These are phyloP conservation scores for Petasospora rhodanensis DNA, from an alignment of 1,139 yeast genomes.

Conservation along the genomic window DNA sequence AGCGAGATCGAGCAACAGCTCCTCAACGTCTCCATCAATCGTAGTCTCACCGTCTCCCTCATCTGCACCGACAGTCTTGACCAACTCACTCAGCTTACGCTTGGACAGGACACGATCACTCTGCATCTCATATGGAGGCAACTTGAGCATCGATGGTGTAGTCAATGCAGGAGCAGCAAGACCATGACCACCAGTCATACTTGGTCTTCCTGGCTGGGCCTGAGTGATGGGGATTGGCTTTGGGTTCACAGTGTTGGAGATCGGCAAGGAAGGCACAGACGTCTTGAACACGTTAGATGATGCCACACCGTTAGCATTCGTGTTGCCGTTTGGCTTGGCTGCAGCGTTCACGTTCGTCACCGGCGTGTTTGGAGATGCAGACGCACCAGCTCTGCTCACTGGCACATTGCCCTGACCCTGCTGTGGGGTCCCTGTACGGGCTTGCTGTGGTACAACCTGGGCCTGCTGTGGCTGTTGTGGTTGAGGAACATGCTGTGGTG, in stretches of 20 bases:
- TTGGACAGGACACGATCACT: conserved; percentile 84
- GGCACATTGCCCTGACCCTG: conserved; percentile 7
- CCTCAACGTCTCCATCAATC: conserved; percentile 97
- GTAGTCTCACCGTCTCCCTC: conserved; percentile 85
- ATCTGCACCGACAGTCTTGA: conserved; percentile 74
- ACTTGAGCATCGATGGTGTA: conserved; percentile 70
- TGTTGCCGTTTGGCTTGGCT: conserved; percentile 29
- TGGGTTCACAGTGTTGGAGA: conserved; percentile 64
- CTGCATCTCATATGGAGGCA: conserved; percentile 80
- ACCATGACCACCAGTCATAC: conserved; percentile 83
- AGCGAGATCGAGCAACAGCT: conserved; percentile 81
- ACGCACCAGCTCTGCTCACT: conserved; percentile 16
- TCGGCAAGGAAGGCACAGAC: conserved; percentile 68
- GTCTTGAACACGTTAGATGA: conserved; percentile 54
- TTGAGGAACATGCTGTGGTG: background rate
- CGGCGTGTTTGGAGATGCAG: conserved; percentile 25
- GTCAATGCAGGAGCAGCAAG: conserved; percentile 59
- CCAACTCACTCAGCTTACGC: conserved; percentile 81
- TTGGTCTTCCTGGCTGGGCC: conserved; percentile 69
- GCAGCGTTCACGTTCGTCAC: conserved; percentile 41
- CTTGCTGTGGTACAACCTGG: conserved; percentile 1
- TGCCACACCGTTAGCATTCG: conserved; percentile 26
- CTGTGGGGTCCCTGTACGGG: conserved; percentile 20
- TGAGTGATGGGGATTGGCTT: conserved; percentile 60
- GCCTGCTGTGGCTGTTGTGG: background rate